Evolutionary conservation across 768 basidiomycete genomes (phyloP).

Genomic region (Mycena belliarum): DNA sequence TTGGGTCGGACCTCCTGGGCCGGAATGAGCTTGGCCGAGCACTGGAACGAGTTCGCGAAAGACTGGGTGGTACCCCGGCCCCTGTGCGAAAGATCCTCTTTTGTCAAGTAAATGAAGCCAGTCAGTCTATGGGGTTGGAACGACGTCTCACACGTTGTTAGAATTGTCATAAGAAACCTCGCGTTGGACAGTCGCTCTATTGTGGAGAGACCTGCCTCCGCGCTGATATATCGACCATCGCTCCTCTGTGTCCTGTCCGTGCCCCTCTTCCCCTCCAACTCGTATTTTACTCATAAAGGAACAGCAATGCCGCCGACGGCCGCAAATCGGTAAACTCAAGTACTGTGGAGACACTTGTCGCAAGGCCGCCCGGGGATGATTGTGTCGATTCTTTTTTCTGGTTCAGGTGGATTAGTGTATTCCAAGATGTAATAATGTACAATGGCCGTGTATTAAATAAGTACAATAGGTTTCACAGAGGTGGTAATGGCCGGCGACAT

Average conservation of each 20-base stretch:
- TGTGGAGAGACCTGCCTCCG: constrained; percentile 16
- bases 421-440: constrained; percentile 5
- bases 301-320: constrained; percentile 21
- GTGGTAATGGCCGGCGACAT: constrained; percentile 81
- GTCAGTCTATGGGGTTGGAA: too few species aligned
- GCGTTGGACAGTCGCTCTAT: constrained; percentile 15
- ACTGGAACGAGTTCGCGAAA: constrained; percentile 40
- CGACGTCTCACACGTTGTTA: not conserved
- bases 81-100: not conserved
- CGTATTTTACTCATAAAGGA: not conserved
- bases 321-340: constrained; percentile 19
- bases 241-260: constrained; percentile 12
- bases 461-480: constrained; percentile 47
- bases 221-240: constrained; percentile 17
- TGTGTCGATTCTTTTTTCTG: not conserved
- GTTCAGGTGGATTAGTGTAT: not conserved
- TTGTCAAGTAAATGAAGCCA: constrained; percentile 4
- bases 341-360: constrained; percentile 20
- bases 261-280: not conserved
- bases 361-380: constrained; percentile 4
- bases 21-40: constrained; percentile 48
- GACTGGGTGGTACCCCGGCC: constrained; percentile 26
- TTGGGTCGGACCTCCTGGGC: constrained; percentile 41
- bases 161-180: constrained; percentile 20
- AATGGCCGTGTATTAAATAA: constrained; percentile 9